Conservation (phyloP, 2,329 filamentous ascomycete species). For the Arthroderma sp. region DNA sequence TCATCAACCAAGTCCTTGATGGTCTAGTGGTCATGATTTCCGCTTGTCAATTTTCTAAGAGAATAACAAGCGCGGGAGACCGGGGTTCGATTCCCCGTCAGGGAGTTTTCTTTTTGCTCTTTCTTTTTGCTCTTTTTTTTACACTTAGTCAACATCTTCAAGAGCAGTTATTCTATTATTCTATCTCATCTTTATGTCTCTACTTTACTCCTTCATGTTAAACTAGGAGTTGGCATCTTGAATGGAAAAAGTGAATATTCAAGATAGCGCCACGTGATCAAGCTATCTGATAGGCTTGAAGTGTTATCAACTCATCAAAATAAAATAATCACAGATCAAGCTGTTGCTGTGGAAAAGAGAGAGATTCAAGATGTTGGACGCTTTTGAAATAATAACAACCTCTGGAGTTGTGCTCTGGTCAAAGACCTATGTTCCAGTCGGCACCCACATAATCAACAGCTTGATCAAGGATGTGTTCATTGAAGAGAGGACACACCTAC, state of each 20-base stretch:
- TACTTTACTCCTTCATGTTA: background rate
- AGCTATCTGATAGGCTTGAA: background rate
- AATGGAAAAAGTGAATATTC: no score
- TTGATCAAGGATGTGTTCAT: slow-evolving; percentile 97
- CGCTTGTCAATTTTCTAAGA: slow-evolving; percentile 10
- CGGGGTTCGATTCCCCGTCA: slow-evolving; percentile 16
- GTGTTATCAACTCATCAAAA: background rate
- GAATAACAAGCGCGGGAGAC: slow-evolving; percentile 13
- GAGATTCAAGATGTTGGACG: slow-evolving; percentile 64
- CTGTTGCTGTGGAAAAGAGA: background rate
- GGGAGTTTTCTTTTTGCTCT: slow-evolving; percentile 6
- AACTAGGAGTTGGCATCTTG: no score
- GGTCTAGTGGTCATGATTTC: slow-evolving; percentile 14
- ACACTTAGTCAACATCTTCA: no score
- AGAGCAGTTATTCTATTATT: no score
- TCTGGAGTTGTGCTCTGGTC: slow-evolving; percentile 97
- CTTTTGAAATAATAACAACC: slow-evolving; percentile 91
- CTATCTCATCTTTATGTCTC: background rate
- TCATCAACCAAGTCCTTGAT: slow-evolving; percentile 8
- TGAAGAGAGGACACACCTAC: slow-evolving; percentile 65
- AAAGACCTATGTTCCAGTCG: slow-evolving; percentile 67
- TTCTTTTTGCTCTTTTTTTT: background rate
- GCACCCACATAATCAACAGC: slow-evolving; percentile 74
- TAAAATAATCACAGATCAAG: background rate
- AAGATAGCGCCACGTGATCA: background rate